A percentile compares a stretch with the other conserved stretches of the same genome.
Conservation (phyloP, 148 eudicot genomes). For the Rhododendron vialii region DNA sequence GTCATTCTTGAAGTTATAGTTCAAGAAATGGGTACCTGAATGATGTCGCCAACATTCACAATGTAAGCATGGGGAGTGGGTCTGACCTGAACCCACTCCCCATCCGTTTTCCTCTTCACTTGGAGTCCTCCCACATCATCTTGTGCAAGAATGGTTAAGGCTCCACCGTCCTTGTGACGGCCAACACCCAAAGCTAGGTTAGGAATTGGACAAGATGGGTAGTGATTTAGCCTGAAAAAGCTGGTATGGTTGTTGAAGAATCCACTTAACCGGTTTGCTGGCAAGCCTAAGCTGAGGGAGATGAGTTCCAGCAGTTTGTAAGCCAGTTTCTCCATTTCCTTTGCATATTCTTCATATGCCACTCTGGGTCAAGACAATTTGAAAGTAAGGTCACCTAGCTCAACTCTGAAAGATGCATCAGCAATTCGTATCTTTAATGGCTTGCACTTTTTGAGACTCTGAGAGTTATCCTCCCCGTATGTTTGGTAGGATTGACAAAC, state of each 20-base stretch:
- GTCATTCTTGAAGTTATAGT: background rate
- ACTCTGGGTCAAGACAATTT: conserved; percentile 27
- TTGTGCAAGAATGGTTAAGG: conserved; percentile 69
- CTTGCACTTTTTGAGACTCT: background rate
- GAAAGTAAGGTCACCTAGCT: background rate
- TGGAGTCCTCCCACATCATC: conserved; percentile 85
- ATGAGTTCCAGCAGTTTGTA: conserved; percentile 53
- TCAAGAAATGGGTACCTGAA: conserved; percentile 46
- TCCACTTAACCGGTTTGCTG: conserved; percentile 27
- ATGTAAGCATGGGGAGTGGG: conserved; percentile 60
- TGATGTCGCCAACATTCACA: conserved; percentile 70
- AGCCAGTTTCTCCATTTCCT: conserved; percentile 49
- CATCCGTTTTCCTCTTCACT: conserved; percentile 62
- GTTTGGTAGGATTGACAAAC: too few species aligned
- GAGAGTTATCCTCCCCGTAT: background rate
- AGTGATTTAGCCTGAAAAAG: conserved; percentile 58
- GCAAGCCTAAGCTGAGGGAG: conserved; percentile 54
- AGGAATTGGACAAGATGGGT: conserved; percentile 64
- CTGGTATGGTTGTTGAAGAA: conserved; percentile 46
- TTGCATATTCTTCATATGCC: conserved; percentile 48
- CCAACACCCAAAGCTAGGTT: conserved; percentile 62
- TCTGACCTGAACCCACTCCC: conserved; percentile 67
- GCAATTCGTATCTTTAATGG: background rate
- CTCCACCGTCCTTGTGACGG: conserved; percentile 72
- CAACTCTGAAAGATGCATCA: background rate